phyloP scores from a whole-genome alignment of 2,329 filamentous ascomycete genomes.

The Trichoderma arundinaceum region DNA sequence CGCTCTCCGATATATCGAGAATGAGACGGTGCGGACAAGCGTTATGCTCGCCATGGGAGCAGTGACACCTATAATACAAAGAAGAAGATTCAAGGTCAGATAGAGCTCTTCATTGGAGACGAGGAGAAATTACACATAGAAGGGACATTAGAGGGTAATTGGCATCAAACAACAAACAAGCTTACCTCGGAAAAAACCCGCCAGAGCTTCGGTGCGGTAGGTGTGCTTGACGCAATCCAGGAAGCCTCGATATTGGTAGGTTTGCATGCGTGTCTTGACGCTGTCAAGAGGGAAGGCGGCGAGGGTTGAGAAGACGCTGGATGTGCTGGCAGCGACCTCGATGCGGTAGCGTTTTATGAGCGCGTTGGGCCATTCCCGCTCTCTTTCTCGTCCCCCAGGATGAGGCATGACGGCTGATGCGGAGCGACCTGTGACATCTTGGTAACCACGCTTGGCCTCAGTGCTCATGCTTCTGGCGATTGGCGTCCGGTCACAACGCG shows the following conservation, averaged over 20 bases:
- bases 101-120: neutral
- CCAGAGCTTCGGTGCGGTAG: slow-evolving; percentile 73
- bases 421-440: slow-evolving; percentile 48
- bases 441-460: slow-evolving; percentile 46
- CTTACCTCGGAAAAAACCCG: slow-evolving; percentile 81
- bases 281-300: slow-evolving; percentile 86
- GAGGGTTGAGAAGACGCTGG: slow-evolving; percentile 78
- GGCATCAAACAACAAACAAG: neutral
- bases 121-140: slow-evolving; percentile 1
- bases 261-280: slow-evolving; percentile 89
- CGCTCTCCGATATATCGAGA: slow-evolving; percentile 78
- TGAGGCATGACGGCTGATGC: slow-evolving; percentile 42
- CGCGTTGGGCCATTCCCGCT: slow-evolving; percentile 44
- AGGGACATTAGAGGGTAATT: neutral
- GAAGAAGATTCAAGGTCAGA: neutral
- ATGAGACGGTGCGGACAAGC: slow-evolving; percentile 76
- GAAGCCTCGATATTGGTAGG: slow-evolving; percentile 78
- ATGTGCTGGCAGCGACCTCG: slow-evolving; percentile 77
- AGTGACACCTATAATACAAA: slow-evolving; percentile 63
- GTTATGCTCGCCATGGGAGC: slow-evolving; percentile 83
- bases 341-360: slow-evolving; percentile 78
- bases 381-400: slow-evolving; percentile 36
- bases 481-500: slow-evolving; percentile 38
- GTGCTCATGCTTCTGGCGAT: slow-evolving; percentile 46
- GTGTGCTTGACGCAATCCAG: slow-evolving; percentile 76